Evolutionary conservation across 495 filamentous ascomycete species (phyloP), one percentile per base, ranked within the genome.

Genomic region (Penicillium samsonianum): DNA sequence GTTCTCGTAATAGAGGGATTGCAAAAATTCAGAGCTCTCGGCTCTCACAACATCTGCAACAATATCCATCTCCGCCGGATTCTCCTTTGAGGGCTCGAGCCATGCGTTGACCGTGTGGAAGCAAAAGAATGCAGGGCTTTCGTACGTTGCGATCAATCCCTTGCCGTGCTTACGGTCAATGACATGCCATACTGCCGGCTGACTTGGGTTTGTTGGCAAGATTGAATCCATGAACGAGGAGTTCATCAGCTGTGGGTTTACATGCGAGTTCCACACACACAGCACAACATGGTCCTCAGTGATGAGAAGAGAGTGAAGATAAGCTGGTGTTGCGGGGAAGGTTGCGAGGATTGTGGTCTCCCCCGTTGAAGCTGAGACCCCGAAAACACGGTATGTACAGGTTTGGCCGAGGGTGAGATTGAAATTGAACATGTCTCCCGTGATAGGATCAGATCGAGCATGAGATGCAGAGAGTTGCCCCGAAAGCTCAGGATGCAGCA

Each of bases 21-120:
- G 70, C 42, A 89, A 59, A 40, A 72, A 72, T 40, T 87, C 82
- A 0, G 77, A 63, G 57, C 78, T 82, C 1, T 80, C 75, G 57
- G 86, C 86, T 17, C 72, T 69, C 23, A 82, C 66, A 1, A 85
- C 58, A 44, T 90, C 88, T 50, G 80, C 80, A 20, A 85, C 68
- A 14, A 90, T 78, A 54, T 85, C 75, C 6, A 65, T 71, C 30
- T 76, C 68, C 20, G 63, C 61, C 1, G 69, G 50, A 20, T 78
- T 71, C 5, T 64, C 65, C 3, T 65, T 26, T 0, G 73, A 73
- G 0, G 68, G 57, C 53, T 89, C 83, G 58, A 90, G 84, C 71
- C 84, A 92, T 0, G 88, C 81, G 61, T 92, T 92, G 63, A 90
- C 75, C 5, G 84, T 81, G 72, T 93, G 88, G 71, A 92, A 92